Base-by-base conservation (phyloP, 2,329 filamentous ascomycete species). In the Aspergillus sp. region DNA sequence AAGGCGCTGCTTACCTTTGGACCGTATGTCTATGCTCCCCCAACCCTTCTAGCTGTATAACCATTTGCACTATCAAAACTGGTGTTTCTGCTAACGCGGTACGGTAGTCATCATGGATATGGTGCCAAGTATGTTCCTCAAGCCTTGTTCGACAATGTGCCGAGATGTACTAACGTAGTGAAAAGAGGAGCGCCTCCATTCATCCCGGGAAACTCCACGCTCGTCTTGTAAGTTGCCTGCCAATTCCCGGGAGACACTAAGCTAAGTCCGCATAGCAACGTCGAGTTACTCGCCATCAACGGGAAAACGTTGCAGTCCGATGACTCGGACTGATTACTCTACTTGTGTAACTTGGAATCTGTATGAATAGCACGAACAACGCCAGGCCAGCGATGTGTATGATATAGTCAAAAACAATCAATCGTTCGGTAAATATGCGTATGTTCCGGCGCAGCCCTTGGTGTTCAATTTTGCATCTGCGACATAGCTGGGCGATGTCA, bases 1-100 rank as follows among this genome's bases (percentile, higher is more conserved):
- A 68, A 66, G 47, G 52, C 66, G 7, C 54, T 63, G 9, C 62
- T 68, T 30, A 68, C 66, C 0, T 68, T 68, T 23, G 66, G 66
- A 11, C 64, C 66, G 66, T 68, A 61, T 19, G 66, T 59, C 9
- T 28, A 28, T 28, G 25, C 25, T 1, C 6, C 25, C 25, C 25
- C n/a, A 31, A 22, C 7, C 7, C 8, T 13, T 15, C 4, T 23
- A 17, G 19, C 11, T 23, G 6, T 28, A 28, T 28, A 4, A 4
- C 30, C 7, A 28, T 17, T n/a, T 31, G 22, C 34, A 28, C 3
- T 31, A 2, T 47, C 23, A 25, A 57, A 23, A 55, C 48, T n/a
- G 15, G 11, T 43, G 19, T 4, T 25, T 15, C 6, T 28, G 25
- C 25, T 13, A 15, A 9, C 25, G 1, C 23, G 3, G 4, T 9